Base-by-base conservation (phyloP, 2,329 filamentous ascomycete species). In the Purpureocillium takamizusanense region DNA sequence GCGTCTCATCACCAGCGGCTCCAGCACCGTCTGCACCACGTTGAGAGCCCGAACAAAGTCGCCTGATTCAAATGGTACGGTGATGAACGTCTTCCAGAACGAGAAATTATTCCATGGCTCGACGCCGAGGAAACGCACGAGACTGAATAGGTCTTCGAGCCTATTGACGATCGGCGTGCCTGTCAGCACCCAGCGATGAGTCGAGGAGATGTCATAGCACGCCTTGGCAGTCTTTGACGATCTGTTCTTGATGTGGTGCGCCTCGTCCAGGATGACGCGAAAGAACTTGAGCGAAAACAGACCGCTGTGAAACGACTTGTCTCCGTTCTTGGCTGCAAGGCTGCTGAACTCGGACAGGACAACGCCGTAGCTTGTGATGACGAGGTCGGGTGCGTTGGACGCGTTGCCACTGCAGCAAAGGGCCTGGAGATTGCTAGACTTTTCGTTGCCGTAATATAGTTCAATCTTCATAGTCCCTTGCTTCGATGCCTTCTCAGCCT, bases 61-160 rank as follows among this genome's bases (percentile, higher is more conserved):
- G 48, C 92, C 92, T 0, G 87, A 90, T 59, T 98, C 92, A 47
- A 98, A 98, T 0, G 92, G 92, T 1, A 94, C 82, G 0, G 92
- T 98, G 54, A 98, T 97, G 57, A 98, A 98, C 0, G 92, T 97
- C 56, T 89, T 89, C 92, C 92, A 98, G 63, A 95, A 98, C 0
- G 89, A 95, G 59, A 98, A 98, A 58, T 97, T 97, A 53, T 84
- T 92, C 92, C 92, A 98, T 0, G 92, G 92, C 56, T 97, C 90
- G 4, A 98, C 92, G 40, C 86, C 81, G 10, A 98, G 67, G 62
- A 97, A 98, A 3, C 86, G 80, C 11, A 97, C 86, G 29, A 98
- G 65, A 53, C 86, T 94, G 64, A 95, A 97, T 12, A 98, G 66
- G 60, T 97, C 92, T 57, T 97, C 90, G 1, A 98, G 71, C 32